phyloP scores from a whole-genome alignment of 2,329 filamentous ascomycete genomes.

The Phialophora tarda region DNA sequence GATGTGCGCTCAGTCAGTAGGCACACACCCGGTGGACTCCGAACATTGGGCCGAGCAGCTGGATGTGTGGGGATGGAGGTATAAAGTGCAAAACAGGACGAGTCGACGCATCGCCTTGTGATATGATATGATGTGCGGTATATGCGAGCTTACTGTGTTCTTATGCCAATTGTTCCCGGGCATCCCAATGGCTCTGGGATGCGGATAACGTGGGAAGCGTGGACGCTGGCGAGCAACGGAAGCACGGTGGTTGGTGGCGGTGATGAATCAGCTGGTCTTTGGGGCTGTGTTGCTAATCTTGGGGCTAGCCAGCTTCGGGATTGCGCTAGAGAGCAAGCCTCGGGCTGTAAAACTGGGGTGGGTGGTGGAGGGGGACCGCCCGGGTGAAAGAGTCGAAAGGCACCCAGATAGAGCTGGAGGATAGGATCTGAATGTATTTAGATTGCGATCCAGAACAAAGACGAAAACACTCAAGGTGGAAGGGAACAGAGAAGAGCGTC shows the following conservation, averaged over 20 bases:
- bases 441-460: background rate
- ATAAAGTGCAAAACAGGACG: background rate
- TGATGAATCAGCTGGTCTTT: constrained; percentile 29
- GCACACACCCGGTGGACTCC: constrained; percentile 5
- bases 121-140: constrained; percentile 7
- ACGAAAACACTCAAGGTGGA: background rate
- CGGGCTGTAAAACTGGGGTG: constrained; percentile 10
- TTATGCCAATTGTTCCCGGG: constrained; percentile 7
- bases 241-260: constrained; percentile 19
- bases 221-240: constrained; percentile 26
- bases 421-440: background rate
- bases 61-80: background rate
- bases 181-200: constrained; percentile 18
- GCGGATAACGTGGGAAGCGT: constrained; percentile 22
- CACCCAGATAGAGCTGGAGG: background rate
- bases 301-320: constrained; percentile 19
- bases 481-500: background rate
- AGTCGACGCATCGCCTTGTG: constrained; percentile 1
- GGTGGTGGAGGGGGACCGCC: background rate
- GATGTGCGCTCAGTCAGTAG: constrained; percentile 2
- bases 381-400: background rate
- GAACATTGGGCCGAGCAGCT: background rate
- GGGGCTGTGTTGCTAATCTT: constrained; percentile 25
- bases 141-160: constrained; percentile 27
- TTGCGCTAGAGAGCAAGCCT: constrained; percentile 21